Percentiles rank a stretch among this genome's conserved stretches.
These are phyloP conservation scores for Globisporangium ultimum DNA, from an alignment of 352 stramenopile species.

Conservation along the genomic window DNA sequence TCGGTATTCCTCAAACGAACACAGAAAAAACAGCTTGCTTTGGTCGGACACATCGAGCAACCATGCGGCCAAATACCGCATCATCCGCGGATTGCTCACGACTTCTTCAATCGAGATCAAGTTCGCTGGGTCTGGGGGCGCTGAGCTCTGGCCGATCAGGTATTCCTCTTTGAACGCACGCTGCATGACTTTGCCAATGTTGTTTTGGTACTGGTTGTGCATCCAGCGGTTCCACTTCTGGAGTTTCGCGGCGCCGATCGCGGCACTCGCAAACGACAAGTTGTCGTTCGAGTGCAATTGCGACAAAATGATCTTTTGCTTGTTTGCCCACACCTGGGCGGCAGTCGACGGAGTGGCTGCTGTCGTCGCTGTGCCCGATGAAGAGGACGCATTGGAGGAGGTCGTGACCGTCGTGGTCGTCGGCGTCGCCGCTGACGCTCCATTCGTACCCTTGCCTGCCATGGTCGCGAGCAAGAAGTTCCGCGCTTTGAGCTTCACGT, in stretches of 20 bases:
- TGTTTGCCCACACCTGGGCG: conserved; percentile 64
- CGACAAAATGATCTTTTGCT: conserved; percentile 68
- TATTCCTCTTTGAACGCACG: conserved; percentile 60
- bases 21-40: conserved; percentile 82
- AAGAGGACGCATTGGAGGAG: neutral
- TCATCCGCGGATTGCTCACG: conserved; percentile 76
- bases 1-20: conserved; percentile 72
- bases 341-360: conserved; percentile 31
- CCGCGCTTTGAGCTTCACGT: conserved; percentile 80
- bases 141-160: conserved; percentile 23
- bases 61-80: conserved; percentile 76
- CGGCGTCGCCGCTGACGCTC: neutral
- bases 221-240: conserved; percentile 86
- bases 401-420: conserved; percentile 10
- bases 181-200: conserved; percentile 68
- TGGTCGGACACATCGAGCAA: conserved; percentile 46
- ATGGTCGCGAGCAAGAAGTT: conserved; percentile 75
- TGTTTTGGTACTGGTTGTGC: conserved; percentile 68
- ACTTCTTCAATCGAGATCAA: conserved; percentile 78
- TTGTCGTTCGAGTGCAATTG: conserved; percentile 39
- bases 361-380: conserved; percentile 10
- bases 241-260: conserved; percentile 55
- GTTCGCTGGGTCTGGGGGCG: conserved; percentile 34
- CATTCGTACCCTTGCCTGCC: conserved; percentile 22
- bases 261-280: conserved; percentile 16